Evolutionary conservation across 2,329 filamentous ascomycete species (phyloP), one percentile per base, ranked within the genome.

Genomic region (Epichloe gansuensis): DNA sequence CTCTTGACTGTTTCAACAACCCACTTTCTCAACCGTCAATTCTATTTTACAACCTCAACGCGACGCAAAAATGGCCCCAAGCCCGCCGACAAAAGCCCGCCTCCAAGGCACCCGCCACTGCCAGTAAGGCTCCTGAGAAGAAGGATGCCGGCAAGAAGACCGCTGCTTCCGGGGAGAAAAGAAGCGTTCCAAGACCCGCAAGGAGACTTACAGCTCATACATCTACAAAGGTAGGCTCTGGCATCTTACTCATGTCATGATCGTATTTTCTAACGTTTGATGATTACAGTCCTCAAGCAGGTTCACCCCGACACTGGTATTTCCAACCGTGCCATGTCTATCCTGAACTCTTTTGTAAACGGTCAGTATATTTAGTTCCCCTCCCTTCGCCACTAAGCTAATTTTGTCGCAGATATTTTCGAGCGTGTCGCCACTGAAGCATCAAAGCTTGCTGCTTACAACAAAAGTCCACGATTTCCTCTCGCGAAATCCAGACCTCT

Each of bases 61-160:
- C 55, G 57, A 67, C 63, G 55, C 59, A 71, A 84, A 85, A 86
- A 97, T 97, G 93, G 82, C 93, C 91, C 93, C 71, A 97, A 97
- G 81, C 85, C 87, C 69, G 91, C 91, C 70, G 87, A 94, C 78
- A 97, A 97, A 96, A 95, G 83, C 91, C 91, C 76, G 91, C 88
- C 78, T 82, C 89, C 77, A 97, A 97, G 89, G 91, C 91, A 65
- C 90, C 91, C 56, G 88, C 76, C 51, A 79, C 86, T 69, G 79
- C 79, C 61, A 78, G 76, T 64, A 82, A 82, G 77, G 78, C 77
- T 59, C 78, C 78, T 54, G 91, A 96, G 84, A 96, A 96, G 87
- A 96, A 97, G 86, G 91, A 97, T 77, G 93, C 91, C 61, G 93
- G 91, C 80, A 98, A 98, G 88, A 98, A 97, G 87, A 97, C 93